These are phyloP conservation scores for Penicillium subrubescens DNA, from an alignment of 495 filamentous ascomycete genomes.

Conservation along the genomic window DNA sequence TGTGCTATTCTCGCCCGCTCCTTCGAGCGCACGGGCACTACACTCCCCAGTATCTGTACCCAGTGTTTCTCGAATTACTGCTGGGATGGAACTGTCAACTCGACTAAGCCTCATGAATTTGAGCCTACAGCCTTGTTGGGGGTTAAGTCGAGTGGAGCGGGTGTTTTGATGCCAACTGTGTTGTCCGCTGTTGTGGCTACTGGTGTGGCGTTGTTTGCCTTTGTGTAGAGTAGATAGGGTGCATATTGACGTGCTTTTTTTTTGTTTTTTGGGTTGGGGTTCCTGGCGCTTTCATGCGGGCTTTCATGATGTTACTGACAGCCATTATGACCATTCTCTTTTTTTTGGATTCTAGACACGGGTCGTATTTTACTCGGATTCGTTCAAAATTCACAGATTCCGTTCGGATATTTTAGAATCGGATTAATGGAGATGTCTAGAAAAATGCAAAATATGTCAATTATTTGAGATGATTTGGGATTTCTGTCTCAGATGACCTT, in stretches of 20 bases:
- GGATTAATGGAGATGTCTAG: background rate
- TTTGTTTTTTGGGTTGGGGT: too few relatives aligned
- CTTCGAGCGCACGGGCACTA: conserved; percentile 64
- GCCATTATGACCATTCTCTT: background rate
- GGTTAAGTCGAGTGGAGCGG: conserved; percentile 14
- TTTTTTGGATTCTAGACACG: background rate
- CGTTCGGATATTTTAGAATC: background rate
- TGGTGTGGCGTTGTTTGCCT: background rate
- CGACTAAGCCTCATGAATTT: conserved; percentile 31
- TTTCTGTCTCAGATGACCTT: too few relatives aligned
- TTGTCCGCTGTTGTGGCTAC: background rate
- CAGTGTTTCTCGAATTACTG: conserved; percentile 81
- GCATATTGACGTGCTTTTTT: background rate
- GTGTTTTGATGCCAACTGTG: background rate
- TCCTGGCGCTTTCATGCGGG: background rate
- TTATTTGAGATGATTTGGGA: too few relatives aligned
- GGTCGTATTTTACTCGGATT: background rate
- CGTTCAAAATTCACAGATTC: background rate
- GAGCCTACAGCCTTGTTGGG: conserved; percentile 29
- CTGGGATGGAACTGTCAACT: conserved; percentile 56
- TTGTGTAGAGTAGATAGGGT: background rate
- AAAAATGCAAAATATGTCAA: too few relatives aligned
- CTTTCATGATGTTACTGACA: background rate
- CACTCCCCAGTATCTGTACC: conserved; percentile 66
- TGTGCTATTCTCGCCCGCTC: conserved; percentile 84